phyloP scores from a whole-genome alignment of 2,329 filamentous ascomycete genomes.

The Elsinoe batatas region DNA sequence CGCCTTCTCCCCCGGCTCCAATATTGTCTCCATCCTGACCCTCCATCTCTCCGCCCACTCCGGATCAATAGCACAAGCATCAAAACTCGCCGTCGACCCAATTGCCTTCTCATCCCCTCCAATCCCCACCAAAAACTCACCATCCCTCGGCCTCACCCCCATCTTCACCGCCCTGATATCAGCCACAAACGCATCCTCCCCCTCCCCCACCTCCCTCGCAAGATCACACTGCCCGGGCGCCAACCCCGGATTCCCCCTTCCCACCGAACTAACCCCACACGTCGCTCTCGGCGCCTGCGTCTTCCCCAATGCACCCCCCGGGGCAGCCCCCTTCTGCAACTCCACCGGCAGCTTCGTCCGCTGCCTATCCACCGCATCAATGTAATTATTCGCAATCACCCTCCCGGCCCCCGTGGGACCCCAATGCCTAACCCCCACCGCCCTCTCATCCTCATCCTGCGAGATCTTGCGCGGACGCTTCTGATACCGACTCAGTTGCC shows the following conservation, averaged over 20 bases:
- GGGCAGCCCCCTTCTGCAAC: conserved; percentile 22
- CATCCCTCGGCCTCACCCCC: conserved; percentile 35
- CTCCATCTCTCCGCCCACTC: conserved; percentile 12
- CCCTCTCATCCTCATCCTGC: conserved; percentile 16
- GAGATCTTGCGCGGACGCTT: conserved; percentile 27
- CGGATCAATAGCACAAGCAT: conserved; percentile 21
- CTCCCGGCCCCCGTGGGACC: conserved; percentile 30
- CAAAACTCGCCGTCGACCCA: conserved; percentile 33
- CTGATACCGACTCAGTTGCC: conserved; percentile 35
- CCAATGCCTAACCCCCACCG: conserved; percentile 19
- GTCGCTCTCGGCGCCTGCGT: conserved; percentile 30
- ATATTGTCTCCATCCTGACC: conserved; percentile 7
- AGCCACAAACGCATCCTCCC: conserved; percentile 30
- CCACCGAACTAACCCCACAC: conserved; percentile 37
- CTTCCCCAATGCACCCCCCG: conserved; percentile 31
- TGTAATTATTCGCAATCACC: conserved; percentile 36
- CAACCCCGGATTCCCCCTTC: conserved; percentile 28
- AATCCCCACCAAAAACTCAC: conserved; percentile 38
- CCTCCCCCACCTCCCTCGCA: conserved; percentile 12
- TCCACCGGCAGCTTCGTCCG: conserved; percentile 27
- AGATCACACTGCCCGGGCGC: conserved; percentile 22
- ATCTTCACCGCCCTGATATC: conserved; percentile 30
- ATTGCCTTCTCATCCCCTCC: conserved; percentile 30
- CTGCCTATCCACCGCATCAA: conserved; percentile 32
- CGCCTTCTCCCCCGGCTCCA: conserved; percentile 1